These are phyloP conservation scores for Diplodia corticola DNA, from an alignment of 2,329 filamentous ascomycete species.

Conservation along the genomic window DNA sequence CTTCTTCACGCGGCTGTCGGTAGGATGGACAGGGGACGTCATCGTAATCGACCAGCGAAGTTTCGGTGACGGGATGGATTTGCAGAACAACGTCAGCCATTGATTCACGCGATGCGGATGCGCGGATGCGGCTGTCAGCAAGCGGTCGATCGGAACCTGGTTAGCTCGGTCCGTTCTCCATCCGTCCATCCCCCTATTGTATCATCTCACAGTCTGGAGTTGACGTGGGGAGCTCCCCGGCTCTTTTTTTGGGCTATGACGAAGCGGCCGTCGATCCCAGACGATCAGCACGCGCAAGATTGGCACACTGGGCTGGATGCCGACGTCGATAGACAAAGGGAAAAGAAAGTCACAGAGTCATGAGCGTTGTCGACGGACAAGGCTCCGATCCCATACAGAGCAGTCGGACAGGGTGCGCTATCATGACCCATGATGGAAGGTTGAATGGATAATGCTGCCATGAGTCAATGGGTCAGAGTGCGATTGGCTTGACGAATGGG, in stretches of 20 bases:
- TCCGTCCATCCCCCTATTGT: background rate
- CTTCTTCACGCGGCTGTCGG: background rate
- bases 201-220: background rate
- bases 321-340: background rate
- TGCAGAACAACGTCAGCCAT: too few relatives aligned
- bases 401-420: background rate
- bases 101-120: background rate
- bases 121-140: background rate
- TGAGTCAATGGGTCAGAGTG: too few relatives aligned
- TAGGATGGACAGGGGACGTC: background rate
- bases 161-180: slow-evolving; percentile 1
- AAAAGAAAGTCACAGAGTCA: background rate
- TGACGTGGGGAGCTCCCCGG: background rate
- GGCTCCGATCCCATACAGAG: background rate
- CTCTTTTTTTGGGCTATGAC: background rate
- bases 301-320: background rate
- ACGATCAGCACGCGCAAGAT: background rate
- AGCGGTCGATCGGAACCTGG: background rate
- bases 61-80: background rate
- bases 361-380: background rate
- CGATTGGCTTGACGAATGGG: background rate
- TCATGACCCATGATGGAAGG: background rate
- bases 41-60: background rate
- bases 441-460: background rate
- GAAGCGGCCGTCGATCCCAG: background rate